These are phyloP conservation scores for Strobilomyces confusus DNA, from an alignment of 768 basidiomycete species.

Conservation along the genomic window DNA sequence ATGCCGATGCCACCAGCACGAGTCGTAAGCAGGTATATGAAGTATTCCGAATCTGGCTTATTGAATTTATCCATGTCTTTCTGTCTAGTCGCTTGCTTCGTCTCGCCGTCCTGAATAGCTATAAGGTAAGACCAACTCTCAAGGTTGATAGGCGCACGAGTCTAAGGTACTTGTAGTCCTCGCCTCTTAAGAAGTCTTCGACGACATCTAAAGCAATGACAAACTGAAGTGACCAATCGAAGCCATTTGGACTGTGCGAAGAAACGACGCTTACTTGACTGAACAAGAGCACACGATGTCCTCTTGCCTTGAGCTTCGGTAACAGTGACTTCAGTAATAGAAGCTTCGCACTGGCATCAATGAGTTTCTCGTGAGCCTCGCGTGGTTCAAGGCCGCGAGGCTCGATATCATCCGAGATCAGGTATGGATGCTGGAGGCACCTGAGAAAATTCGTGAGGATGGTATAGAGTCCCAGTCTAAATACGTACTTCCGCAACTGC, in stretches of 20 bases:
- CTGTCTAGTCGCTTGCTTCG: slow-evolving; percentile 81
- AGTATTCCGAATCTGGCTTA: slow-evolving; percentile 77
- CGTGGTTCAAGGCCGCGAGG: slow-evolving; percentile 50
- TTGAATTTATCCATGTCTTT: slow-evolving; percentile 96
- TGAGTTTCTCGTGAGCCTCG: slow-evolving; percentile 74
- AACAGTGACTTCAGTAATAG: slow-evolving; percentile 71
- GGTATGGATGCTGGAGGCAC: slow-evolving; percentile 89
- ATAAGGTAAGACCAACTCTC: slow-evolving; percentile 6
- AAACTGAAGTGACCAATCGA: slow-evolving; percentile 51
- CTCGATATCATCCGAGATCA: slow-evolving; percentile 78
- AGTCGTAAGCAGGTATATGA: slow-evolving; percentile 89
- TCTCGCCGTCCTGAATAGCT: slow-evolving; percentile 73
- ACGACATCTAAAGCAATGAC: slow-evolving; percentile 81
- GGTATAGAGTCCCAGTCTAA: background rate
- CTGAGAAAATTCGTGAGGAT: slow-evolving; percentile 34
- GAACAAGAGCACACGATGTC: slow-evolving; percentile 88
- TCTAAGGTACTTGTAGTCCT: slow-evolving; percentile 75
- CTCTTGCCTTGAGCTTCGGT: slow-evolving; percentile 78
- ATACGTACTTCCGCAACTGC: slow-evolving; percentile 77
- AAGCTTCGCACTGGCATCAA: slow-evolving; percentile 84
- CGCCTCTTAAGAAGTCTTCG: slow-evolving; percentile 84
- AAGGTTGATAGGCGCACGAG: slow-evolving; percentile 44
- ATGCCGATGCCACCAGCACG: slow-evolving; percentile 94
- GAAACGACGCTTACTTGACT: slow-evolving; percentile 61
- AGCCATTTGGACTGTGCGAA: background rate